phyloP scores from a whole-genome alignment of 169 alveolate species.

The Toxoplasma gondii region DNA sequence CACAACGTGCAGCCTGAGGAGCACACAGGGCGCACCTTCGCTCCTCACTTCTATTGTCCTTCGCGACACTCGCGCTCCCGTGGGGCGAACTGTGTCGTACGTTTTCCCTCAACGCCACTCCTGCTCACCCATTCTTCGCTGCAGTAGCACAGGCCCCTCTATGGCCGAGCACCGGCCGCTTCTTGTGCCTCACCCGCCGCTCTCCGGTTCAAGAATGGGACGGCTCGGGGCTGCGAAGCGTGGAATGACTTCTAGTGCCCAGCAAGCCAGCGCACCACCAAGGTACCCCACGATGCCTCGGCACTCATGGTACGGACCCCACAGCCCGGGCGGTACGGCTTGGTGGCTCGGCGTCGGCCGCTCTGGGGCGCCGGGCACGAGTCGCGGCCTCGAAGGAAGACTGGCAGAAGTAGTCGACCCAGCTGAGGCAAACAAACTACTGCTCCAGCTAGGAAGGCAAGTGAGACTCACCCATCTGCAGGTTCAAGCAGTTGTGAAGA shows the following conservation, averaged over 20 bases:
- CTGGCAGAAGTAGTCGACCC: constrained; percentile 37
- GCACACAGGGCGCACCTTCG: not conserved
- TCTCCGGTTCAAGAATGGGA: not conserved
- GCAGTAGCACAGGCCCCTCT: not conserved
- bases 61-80: not conserved
- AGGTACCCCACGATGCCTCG: not conserved
- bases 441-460: not conserved
- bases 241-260: no score
- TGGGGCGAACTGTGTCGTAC: not conserved
- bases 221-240: not conserved
- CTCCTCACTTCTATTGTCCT: not conserved
- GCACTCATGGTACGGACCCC: not conserved
- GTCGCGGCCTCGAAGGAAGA: not conserved
- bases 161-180: not conserved
- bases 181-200: not conserved
- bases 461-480: constrained; percentile 22
- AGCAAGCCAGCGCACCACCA: no score
- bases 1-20: constrained; percentile 4
- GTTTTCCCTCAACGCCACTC: not conserved
- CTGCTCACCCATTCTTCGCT: not conserved
- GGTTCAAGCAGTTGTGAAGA: not conserved
- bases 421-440: constrained; percentile 9
- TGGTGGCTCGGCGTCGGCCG: not conserved
- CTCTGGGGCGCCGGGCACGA: not conserved
- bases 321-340: not conserved